Conservation (phyloP, 176 grass and related monocot species). For the Phyllostachys edulis region DNA sequence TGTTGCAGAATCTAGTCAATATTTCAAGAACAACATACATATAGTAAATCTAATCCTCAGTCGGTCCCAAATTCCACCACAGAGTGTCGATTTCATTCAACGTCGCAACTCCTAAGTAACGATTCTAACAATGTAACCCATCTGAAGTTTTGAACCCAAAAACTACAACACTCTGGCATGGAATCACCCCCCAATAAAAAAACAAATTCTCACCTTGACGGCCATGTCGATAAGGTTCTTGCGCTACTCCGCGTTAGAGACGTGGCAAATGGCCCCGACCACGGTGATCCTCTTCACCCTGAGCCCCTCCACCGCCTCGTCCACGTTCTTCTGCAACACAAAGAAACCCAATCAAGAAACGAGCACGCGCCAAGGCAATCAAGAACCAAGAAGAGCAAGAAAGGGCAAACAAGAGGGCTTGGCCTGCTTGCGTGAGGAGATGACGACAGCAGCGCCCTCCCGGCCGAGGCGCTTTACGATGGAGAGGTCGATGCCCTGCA, state of each 20-base stretch:
- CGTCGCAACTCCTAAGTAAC: neutral
- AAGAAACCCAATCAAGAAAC: neutral
- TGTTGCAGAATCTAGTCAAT: neutral
- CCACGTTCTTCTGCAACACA: constrained; percentile 76
- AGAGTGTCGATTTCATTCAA: neutral
- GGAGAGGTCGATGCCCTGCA: constrained; percentile 80
- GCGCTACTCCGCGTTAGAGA: constrained; percentile 72
- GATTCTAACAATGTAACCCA: neutral
- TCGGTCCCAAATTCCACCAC: neutral
- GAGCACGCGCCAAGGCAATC: neutral
- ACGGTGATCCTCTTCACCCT: constrained; percentile 66
- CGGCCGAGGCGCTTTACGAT: constrained; percentile 82
- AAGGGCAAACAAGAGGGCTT: neutral
- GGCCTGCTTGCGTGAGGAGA: constrained; percentile 96
- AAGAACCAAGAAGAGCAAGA: neutral
- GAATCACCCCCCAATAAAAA: neutral
- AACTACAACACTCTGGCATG: neutral
- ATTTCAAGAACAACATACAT: neutral
- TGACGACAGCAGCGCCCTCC: constrained; percentile 84
- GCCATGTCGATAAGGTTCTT: constrained; percentile 71
- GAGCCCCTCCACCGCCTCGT: constrained; percentile 70
- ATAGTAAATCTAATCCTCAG: neutral
- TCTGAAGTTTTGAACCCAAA: neutral
- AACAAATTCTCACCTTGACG: constrained; percentile 51
- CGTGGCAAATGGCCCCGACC: constrained; percentile 74